These are phyloP conservation scores for Aspergillus terreus DNA, from an alignment of 2,329 filamentous ascomycete genomes.

Conservation along the genomic window DNA sequence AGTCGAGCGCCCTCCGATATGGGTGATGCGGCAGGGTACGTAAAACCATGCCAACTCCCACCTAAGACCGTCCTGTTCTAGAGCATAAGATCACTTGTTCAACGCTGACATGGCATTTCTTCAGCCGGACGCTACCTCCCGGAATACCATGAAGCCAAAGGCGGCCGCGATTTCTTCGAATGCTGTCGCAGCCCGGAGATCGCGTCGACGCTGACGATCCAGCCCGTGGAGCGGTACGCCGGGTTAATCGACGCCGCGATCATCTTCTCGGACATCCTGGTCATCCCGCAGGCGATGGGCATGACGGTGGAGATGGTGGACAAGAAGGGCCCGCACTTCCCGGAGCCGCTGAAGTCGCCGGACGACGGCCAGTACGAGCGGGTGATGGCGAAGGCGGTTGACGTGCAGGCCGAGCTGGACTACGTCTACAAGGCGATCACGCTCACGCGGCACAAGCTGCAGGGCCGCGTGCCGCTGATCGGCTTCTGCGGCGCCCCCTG, in stretches of 20 bases:
- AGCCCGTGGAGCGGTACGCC: constrained; percentile 86
- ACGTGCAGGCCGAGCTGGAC: constrained; percentile 77
- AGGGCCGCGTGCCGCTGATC: constrained; percentile 84
- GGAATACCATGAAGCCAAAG: constrained; percentile 96
- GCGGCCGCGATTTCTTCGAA: constrained; percentile 88
- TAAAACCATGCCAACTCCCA: not conserved
- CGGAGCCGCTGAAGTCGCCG: constrained; percentile 73
- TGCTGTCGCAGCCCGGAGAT: constrained; percentile 93
- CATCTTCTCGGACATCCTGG: constrained; percentile 97
- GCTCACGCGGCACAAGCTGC: constrained; percentile 79
- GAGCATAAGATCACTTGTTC: not conserved
- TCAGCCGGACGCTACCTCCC: constrained; percentile 92
- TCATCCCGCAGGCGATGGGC: constrained; percentile 95
- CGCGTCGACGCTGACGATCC: constrained; percentile 86
- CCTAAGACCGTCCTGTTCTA: too few relatives aligned
- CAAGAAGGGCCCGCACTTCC: constrained; percentile 94
- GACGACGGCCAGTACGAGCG: constrained; percentile 77
- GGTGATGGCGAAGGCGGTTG: constrained; percentile 72
- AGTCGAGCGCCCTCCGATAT: constrained; percentile 90
- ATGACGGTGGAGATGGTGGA: constrained; percentile 99
- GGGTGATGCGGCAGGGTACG: constrained; percentile 98
- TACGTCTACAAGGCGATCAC: constrained; percentile 98
- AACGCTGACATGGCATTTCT: constrained; percentile 3
- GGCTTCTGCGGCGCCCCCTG: constrained; percentile 97
- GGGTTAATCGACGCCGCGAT: constrained; percentile 94